phyloP scores from a whole-genome alignment of 2,329 filamentous ascomycete genomes.

The Paecilomyces niveus region DNA sequence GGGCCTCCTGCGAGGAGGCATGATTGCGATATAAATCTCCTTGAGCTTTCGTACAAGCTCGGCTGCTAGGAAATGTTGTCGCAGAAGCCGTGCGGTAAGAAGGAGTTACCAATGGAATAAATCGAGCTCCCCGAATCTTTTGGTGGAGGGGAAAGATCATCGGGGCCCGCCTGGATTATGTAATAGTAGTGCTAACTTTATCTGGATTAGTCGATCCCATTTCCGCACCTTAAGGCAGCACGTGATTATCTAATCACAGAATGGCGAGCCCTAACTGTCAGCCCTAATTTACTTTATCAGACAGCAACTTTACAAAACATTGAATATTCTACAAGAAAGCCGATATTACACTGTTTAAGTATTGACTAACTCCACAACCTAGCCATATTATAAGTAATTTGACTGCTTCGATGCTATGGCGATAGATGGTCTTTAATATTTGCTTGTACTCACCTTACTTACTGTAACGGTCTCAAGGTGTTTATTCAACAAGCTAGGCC shows the following conservation, averaged over 20 bases:
- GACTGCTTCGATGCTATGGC: too few relatives aligned
- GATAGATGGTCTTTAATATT: too few relatives aligned
- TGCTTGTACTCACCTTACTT: too few relatives aligned
- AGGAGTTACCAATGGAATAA: neutral
- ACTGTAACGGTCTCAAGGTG: too few relatives aligned
- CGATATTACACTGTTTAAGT: neutral
- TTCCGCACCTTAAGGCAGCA: neutral
- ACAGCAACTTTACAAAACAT: neutral
- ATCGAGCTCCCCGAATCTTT: neutral
- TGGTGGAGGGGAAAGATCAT: slow-evolving; percentile 15
- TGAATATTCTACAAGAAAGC: neutral
- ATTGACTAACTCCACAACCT: neutral
- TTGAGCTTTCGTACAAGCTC: neutral
- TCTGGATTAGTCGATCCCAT: neutral
- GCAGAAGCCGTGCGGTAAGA: neutral
- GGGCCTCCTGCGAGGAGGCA: slow-evolving; percentile 32
- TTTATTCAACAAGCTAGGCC: too few relatives aligned
- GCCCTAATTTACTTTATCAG: neutral
- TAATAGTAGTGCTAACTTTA: neutral
- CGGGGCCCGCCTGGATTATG: slow-evolving; percentile 2
- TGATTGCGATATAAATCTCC: slow-evolving; percentile 11
- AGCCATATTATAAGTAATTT: too few relatives aligned
- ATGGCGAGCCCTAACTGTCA: neutral
- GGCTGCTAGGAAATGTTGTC: neutral
- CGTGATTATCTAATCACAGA: neutral